Conservation (phyloP, 495 filamentous ascomycete genomes). For the Xylaria nigripes region DNA sequence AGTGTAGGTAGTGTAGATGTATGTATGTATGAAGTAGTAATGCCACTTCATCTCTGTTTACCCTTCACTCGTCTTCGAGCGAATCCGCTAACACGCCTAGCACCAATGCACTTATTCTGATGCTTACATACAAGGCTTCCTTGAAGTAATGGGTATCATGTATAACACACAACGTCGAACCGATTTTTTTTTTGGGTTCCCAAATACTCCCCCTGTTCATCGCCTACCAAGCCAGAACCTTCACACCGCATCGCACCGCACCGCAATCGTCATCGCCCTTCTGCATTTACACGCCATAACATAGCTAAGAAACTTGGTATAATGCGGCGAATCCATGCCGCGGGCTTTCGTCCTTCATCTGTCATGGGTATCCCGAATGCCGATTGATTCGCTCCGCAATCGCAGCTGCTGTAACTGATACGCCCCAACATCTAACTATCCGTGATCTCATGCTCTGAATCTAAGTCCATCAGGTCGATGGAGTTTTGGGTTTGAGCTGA, state of each 20-base stretch:
- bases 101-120: not conserved
- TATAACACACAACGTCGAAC: conserved; percentile 1
- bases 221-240: not conserved
- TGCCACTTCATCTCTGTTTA: not conserved
- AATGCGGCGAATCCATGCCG: not conserved
- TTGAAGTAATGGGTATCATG: conserved; percentile 4
- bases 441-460: conserved; percentile 13
- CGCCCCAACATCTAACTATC: not conserved
- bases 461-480: conserved; percentile 22
- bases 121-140: not conserved
- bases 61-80: not conserved
- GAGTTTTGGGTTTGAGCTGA: conserved; percentile 8
- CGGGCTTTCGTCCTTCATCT: not conserved
- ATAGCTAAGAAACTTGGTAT: not conserved
- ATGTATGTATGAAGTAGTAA: too few relatives aligned
- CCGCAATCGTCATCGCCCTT: not conserved
- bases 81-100: not conserved
- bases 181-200: not conserved
- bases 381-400: not conserved
- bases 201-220: not conserved
- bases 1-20: too few relatives aligned
- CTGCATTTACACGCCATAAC: not conserved
- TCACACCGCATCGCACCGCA: not conserved
- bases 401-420: not conserved
- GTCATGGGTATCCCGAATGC: not conserved